phyloP scores from a whole-genome alignment of 129 eudicot species.

The Solidago caesia region DNA sequence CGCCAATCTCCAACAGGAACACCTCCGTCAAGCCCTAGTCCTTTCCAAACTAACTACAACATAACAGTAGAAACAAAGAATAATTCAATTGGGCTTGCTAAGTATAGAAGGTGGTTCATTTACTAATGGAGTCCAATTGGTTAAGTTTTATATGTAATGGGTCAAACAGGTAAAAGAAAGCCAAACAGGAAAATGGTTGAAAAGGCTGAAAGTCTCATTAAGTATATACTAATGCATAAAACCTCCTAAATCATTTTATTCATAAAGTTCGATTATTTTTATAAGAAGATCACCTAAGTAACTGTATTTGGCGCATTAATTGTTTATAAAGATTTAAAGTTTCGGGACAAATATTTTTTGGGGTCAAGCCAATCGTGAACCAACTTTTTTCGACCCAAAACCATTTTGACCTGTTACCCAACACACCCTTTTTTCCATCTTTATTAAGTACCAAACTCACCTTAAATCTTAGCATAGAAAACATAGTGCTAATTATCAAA shows the following conservation, averaged over 20 bases:
- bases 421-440: not conserved
- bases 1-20: conserved; percentile 72
- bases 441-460: not conserved
- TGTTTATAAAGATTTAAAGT: not conserved
- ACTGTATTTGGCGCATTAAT: not conserved
- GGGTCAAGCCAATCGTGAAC: not conserved
- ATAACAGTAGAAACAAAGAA: conserved; percentile 13
- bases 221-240: too few species aligned
- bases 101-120: not conserved
- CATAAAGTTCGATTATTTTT: not conserved
- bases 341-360: not conserved
- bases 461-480: not conserved
- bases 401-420: not conserved
- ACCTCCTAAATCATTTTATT: not conserved
- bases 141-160: not conserved
- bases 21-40: conserved; percentile 91
- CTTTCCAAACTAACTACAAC: conserved; percentile 90
- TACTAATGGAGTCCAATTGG: too few species aligned
- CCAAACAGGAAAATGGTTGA: too few species aligned
- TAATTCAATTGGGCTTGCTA: not conserved
- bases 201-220: too few species aligned
- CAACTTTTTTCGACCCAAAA: not conserved
- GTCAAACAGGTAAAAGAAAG: not conserved
- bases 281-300: not conserved
- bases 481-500: not conserved